Percentiles rank a stretch among this genome's conserved stretches.
Evolutionary conservation across 495 filamentous ascomycete genomes (phyloP).

Genomic region (Podospora pseudoanserina): DNA sequence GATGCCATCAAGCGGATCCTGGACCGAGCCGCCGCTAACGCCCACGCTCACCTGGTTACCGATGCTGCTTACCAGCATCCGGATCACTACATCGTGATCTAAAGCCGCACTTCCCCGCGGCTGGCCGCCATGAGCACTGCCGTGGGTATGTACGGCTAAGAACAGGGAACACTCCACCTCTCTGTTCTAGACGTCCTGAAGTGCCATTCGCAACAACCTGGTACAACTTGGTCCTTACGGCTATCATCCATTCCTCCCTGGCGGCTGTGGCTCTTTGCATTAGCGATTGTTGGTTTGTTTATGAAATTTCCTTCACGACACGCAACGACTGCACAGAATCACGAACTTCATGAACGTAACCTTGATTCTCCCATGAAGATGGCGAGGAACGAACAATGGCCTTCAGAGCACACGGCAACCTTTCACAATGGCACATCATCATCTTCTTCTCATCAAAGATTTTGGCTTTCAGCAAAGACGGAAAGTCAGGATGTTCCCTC

Average conservation of each 20-base stretch:
- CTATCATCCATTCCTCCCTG: neutral
- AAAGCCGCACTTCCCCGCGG: neutral
- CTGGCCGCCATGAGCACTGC: neutral
- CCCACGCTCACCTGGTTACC: neutral
- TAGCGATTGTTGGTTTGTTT: slow-evolving; percentile 5
- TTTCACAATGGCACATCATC: neutral
- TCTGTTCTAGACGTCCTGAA: neutral
- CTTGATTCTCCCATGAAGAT: neutral
- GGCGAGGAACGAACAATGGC: neutral
- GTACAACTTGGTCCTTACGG: neutral
- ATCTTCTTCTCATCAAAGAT: neutral
- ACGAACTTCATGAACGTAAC: neutral
- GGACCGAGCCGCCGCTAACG: slow-evolving; percentile 19
- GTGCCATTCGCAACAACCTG: neutral
- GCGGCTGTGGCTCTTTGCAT: neutral
- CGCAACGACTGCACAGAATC: neutral
- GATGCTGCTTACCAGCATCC: neutral
- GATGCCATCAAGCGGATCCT: slow-evolving; percentile 39
- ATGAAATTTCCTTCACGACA: neutral
- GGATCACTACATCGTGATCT: neutral
- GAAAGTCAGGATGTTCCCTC: neutral
- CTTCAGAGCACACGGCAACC: neutral
- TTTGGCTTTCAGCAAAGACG: neutral
- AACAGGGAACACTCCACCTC: neutral
- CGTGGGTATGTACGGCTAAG: neutral